Evolutionary conservation across 106 monocot species (phyloP).

Genomic region (Chionographis japonica): DNA sequence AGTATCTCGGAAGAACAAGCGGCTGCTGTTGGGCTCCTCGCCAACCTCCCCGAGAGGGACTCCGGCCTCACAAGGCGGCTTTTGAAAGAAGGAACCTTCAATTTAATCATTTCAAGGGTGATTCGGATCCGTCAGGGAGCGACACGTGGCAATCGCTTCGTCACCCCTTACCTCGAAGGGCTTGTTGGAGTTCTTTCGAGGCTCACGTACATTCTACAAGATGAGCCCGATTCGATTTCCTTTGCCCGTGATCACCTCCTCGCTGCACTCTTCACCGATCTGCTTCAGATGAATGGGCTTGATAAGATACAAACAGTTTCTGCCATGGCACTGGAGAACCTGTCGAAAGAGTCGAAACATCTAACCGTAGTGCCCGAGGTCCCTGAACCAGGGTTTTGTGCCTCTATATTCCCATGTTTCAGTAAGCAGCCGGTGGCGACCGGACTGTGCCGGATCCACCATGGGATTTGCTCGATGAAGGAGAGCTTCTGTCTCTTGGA

Average conservation of each 20-base stretch:
- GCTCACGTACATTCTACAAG: slow-evolving; percentile 60
- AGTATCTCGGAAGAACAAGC: slow-evolving; percentile 86
- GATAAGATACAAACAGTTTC: slow-evolving; percentile 75
- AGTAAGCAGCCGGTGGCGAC: slow-evolving; percentile 20
- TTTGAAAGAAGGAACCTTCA: slow-evolving; percentile 62
- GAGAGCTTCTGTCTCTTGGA: slow-evolving; percentile 83
- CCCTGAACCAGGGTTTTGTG: slow-evolving; percentile 35
- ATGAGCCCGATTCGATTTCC: slow-evolving; percentile 32
- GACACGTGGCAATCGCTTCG: slow-evolving; percentile 55
- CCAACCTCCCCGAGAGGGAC: slow-evolving; percentile 71
- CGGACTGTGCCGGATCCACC: slow-evolving; percentile 64
- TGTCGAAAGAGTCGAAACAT: slow-evolving; percentile 62
- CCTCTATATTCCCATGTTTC: slow-evolving; percentile 43
- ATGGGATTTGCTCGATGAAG: slow-evolving; percentile 63
- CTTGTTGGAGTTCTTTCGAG: slow-evolving; percentile 65
- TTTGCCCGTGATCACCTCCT: slow-evolving; percentile 65
- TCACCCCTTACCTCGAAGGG: slow-evolving; percentile 64
- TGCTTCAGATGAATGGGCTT: slow-evolving; percentile 72
- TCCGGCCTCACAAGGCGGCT: slow-evolving; percentile 57
- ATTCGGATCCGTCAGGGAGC: slow-evolving; percentile 40
- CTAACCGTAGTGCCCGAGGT: slow-evolving; percentile 40
- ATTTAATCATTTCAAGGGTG: slow-evolving; percentile 45
- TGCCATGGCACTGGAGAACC: slow-evolving; percentile 74
- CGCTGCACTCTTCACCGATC: slow-evolving; percentile 52
- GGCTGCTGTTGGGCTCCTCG: slow-evolving; percentile 67